Base-by-base conservation (phyloP, 257 asterid species). In the Rehmannia glutinosa region DNA sequence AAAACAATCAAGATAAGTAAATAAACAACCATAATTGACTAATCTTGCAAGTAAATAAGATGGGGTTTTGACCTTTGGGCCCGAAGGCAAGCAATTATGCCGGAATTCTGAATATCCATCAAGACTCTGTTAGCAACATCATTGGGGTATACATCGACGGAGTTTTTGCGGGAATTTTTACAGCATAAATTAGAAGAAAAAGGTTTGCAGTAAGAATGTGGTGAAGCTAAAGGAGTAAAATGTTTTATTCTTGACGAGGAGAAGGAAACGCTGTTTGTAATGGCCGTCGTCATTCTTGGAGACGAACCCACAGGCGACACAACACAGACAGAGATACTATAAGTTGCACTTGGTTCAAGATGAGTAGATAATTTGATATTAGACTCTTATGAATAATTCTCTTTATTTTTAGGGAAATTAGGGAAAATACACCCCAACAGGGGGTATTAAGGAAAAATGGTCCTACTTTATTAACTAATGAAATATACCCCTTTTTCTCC, bases 1-100 rank as follows among this genome's bases (percentile, higher is more conserved):
- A 66, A 24, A 73, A 50, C 2, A 66, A 64, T 62, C 53, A 61
- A 54, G 54, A 69, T 19, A 66, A 32, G 10, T 50, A 67, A 68
- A 23, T 41, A 47, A 68, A 65, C 46, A 32, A 50, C 2, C 19
- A 21, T 3, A 23, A 13, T 11, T 15, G 0, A 13, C 11, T 32
- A 50, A 6, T 13, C 47, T 2, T 13, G 16, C 4, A 13, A 9
- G 16, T 0, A 41, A 15, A 49, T 16, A 51, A 30, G 20, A 23
- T 0, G 21, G 23, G 53, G 16, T 6, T 8, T 36, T 56, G 74
- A 87, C 95, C 89, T 86, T 64, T 75, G 81, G 41, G 96, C 86
- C 6, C 96, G 90, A 66, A 90, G 90, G 76, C 97, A 90, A 71
- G 97, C 97, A 39, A 88, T 88, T 6, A 90, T 43, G 47, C 90